Conservation (phyloP, 495 filamentous ascomycete genomes). For the Aspergillus olivimuriae region DNA sequence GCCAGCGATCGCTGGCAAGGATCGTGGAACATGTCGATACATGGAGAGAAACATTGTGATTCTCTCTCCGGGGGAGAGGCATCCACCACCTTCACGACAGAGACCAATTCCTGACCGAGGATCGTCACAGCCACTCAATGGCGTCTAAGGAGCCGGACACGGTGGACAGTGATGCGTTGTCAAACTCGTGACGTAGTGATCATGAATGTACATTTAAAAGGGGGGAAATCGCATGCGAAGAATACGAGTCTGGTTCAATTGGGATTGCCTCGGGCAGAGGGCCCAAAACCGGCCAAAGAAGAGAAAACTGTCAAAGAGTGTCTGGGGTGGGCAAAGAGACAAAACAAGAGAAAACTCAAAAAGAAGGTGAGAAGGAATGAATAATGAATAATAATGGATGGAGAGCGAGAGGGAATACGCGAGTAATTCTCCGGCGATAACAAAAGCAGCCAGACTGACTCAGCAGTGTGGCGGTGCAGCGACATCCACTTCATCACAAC, state of each 20-base stretch:
- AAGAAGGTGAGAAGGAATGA: slow-evolving; percentile 11
- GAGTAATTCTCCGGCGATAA: not conserved
- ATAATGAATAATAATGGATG: not conserved
- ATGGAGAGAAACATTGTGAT: slow-evolving; percentile 7
- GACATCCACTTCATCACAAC: not conserved
- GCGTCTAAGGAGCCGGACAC: not conserved
- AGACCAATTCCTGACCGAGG: not conserved
- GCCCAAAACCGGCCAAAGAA: no score
- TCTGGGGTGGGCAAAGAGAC: not conserved
- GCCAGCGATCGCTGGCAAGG: slow-evolving; percentile 10
- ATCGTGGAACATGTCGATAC: slow-evolving; percentile 17
- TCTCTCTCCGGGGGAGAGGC: not conserved
- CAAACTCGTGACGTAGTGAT: slow-evolving; percentile 53
- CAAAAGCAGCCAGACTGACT: not conserved
- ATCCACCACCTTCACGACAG: no score
- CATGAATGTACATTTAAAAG: slow-evolving; percentile 56
- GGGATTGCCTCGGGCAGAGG: no score
- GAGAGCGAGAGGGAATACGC: not conserved
- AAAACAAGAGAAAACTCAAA: slow-evolving; percentile 1
- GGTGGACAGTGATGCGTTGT: no score
- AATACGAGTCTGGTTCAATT: no score
- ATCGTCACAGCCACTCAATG: not conserved
- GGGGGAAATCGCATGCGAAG: slow-evolving; percentile 44
- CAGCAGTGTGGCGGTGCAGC: not conserved
- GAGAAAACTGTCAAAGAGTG: no score